Base-by-base conservation (phyloP, 257 asterid genomes). In the Rauvolfia tetraphylla region DNA sequence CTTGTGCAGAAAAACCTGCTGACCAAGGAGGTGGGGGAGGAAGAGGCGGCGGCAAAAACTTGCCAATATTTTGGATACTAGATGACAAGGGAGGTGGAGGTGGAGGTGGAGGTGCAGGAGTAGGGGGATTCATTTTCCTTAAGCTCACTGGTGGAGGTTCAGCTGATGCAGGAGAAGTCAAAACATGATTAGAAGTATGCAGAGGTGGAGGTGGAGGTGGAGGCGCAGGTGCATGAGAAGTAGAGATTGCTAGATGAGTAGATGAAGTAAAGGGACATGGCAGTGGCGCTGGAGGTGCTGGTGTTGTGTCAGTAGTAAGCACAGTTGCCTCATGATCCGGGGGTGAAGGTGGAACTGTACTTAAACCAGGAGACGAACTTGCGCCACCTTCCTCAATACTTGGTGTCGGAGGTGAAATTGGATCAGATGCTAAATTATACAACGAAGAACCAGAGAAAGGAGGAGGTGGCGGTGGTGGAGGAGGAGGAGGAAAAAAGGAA, bases 1-100 rank as follows among this genome's bases (percentile, higher is more conserved):
- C 49, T 31, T 72, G 34, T 73, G 75, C 8, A 71, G 76, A 76
- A 85, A 75, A 59, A 53, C 61, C 75, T 69, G 38, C 59, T 63
- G 89, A 73, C 88, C 86, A 87, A 76, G 93, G 90, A n/a, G 86
- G n/a, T n/a, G n/a, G 83, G 15, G 88, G 85, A 20, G 92, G 87
- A 71, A 89, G 87, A 6, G 89, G 83, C n/a, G 87, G 89, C 8
- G 82, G 83, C 73, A 77, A 76, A 56, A 73, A 80, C 74, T 78
- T 80, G 74, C 81, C 80, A 76, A 57, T 74, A 82, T 71, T 78
- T 18, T 76, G 84, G 74, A 71, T 68, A 48, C 44, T 81, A 73
- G 86, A 82, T 75, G 81, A 78, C 59, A 71, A 56, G 71, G 75
- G 70, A 78, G 81, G 81, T 13, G 75, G 68, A 49, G 84, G 80